Evolutionary conservation across 768 basidiomycete species (phyloP).

Genomic region (Jaapia argillacea): DNA sequence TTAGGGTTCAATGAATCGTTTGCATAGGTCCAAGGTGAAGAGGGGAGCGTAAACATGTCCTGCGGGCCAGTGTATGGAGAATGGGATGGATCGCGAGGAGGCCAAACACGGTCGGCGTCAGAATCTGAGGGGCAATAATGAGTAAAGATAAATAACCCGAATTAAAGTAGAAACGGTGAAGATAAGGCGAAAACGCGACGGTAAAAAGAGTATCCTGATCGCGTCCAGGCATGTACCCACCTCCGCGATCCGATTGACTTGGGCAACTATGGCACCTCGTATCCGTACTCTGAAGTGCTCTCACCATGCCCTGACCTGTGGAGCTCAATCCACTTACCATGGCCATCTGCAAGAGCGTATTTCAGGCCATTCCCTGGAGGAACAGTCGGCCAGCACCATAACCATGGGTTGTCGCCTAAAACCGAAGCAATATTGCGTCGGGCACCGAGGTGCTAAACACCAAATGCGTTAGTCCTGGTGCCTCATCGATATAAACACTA

Average conservation of each 20-base stretch:
- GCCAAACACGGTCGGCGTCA: conserved; percentile 44
- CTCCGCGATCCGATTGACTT: too few relatives aligned
- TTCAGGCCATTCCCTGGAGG: conserved; percentile 65
- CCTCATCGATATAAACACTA: too few relatives aligned
- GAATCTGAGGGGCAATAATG: conserved; percentile 23
- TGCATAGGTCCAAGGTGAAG: conserved; percentile 82
- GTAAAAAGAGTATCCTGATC: conserved; percentile 1
- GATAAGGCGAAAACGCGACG: neutral
- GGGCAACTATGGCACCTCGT: too few relatives aligned
- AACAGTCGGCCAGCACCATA: conserved; percentile 80
- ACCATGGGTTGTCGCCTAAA: conserved; percentile 60
- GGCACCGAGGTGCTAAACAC: conserved; percentile 72
- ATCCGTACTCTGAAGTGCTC: too few relatives aligned
- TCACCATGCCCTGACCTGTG: too few relatives aligned
- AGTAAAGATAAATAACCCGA: too few relatives aligned
- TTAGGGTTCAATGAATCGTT: conserved; percentile 68
- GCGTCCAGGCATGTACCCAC: too few relatives aligned
- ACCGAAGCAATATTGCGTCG: conserved; percentile 67
- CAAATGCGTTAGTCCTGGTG: too few relatives aligned
- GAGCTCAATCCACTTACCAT: conserved; percentile 66
- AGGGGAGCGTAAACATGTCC: conserved; percentile 36
- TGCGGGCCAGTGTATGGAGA: conserved; percentile 20
- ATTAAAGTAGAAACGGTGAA: neutral
- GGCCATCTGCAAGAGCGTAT: conserved; percentile 59
- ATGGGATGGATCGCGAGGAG: conserved; percentile 54